Base-by-base conservation (phyloP, 169 alveolate species). In the Cryptosporidium sp. region DNA sequence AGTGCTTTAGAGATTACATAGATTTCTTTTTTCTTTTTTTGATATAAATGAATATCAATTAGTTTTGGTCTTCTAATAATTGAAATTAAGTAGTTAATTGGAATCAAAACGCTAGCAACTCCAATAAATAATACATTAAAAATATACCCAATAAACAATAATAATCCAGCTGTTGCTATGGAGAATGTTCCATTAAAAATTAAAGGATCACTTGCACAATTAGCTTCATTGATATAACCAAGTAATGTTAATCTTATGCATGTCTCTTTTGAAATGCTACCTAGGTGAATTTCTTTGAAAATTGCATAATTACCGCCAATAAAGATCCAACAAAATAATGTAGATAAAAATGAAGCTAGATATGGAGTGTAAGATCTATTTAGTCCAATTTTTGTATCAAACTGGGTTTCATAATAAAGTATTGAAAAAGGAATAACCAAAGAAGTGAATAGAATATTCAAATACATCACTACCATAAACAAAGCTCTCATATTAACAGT, bases 71-170 rank as follows among this genome's bases (percentile, higher is more conserved):
- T 80, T 4, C 39, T 80, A 2, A 48, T 39, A 3, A 80, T 37
- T 18, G 65, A 42, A 42, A 26, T 37, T 29, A 80, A 21, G 8
- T 58, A 62, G 14, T 45, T 29, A 9, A 65, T 21, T 12, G 89
- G 89, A 62, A 65, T 62, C 21, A 80, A 29, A 29, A 80, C 48
- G 10, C 73, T 45, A 16, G 80, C 89, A 29, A 62, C n/a, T 14
- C 89, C 89, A 16, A 80, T 26, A 62, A 80, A 80, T 42, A 80
- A 6, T 21, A 80, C 33, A 80, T 80, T 80, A 65, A 48, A 62
- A 42, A 62, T 21, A 80, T 62, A 80, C 2, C 89, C 89, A 62
- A 80, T 14, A 80, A 80, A 65, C 4, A 80, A 29, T 6, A 80
- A 26, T 45, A 80, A 48, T 65, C 80, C 72, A 26, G 75, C 53